Percentiles rank a stretch among this genome's conserved stretches.
These are phyloP conservation scores for Clathrospora elynae DNA, from an alignment of 2,329 filamentous ascomycete species.

Conservation along the genomic window DNA sequence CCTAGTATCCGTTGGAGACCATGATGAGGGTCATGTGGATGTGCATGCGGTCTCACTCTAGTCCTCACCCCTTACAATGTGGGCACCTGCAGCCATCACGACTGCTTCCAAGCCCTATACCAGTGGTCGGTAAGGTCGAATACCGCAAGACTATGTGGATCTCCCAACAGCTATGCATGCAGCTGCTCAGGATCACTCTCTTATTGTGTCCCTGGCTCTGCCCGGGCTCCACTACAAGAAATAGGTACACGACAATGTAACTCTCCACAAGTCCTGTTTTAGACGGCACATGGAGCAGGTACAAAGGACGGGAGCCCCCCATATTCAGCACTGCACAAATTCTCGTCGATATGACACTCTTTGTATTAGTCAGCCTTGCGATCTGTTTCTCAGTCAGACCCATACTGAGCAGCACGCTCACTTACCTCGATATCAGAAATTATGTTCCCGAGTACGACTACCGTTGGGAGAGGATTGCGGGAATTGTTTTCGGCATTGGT, in stretches of 20 bases:
- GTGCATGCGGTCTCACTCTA: neutral
- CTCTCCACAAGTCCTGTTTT: slow-evolving; percentile 2
- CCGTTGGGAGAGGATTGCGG: slow-evolving; percentile 3
- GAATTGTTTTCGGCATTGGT: slow-evolving; percentile 1
- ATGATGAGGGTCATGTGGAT: neutral
- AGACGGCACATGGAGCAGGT: neutral
- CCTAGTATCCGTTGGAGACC: neutral
- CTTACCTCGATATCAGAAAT: slow-evolving; percentile 10
- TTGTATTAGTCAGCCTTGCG: slow-evolving; percentile 8
- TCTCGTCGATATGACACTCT: slow-evolving; percentile 5
- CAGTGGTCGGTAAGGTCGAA: neutral
- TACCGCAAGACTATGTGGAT: slow-evolving; percentile 2
- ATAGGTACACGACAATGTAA: neutral
- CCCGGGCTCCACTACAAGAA: slow-evolving; percentile 2
- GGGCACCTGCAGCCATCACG: slow-evolving; percentile 6
- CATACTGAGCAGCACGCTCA: slow-evolving; percentile 5
- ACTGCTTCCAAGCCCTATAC: slow-evolving; percentile 3
- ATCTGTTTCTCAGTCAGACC: slow-evolving; percentile 7
- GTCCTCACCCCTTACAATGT: slow-evolving; percentile 1
- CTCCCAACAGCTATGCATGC: slow-evolving; percentile 1
- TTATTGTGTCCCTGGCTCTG: slow-evolving; percentile 1
- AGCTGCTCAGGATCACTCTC: neutral
- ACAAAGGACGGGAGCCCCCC: slow-evolving; percentile 10
- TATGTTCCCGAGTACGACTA: slow-evolving; percentile 4
- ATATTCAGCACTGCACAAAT: slow-evolving; percentile 8